Base-by-base conservation (phyloP, 345 rosid genomes). In the Gossypium bickii region DNA sequence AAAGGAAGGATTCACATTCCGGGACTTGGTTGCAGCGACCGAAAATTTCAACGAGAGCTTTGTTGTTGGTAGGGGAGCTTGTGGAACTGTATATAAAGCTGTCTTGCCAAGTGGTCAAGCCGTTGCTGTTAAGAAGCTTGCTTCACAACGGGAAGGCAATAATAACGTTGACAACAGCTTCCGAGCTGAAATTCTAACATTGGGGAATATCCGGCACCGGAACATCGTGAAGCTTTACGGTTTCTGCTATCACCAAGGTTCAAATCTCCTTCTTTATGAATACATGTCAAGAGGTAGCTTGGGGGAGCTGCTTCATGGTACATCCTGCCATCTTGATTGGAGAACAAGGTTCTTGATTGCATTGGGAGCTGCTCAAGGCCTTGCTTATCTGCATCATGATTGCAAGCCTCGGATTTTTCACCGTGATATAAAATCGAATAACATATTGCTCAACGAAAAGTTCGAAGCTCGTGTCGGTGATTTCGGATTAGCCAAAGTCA, bases 391-490 rank as follows among this genome's bases (percentile, higher is more conserved):
- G 78, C 98, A 94, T 75, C 94, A 94, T 76, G 98, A 89, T 62
- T 94, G 98, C 81, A 89, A 83, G 82, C 97, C 98, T 3, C 82
- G 87, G 78, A 94, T 94, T 78, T 87, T 94, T 76, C 98, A 94
- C 80, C 89, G 98, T 0, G 97, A 94, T 77, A 94, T 94, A 1
- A 92, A 92, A 76, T 91, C 97, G 7, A 89, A 88, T 59, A 91
- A 91, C 87, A 89, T 91, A 71, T 80, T 94, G 13, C 97, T 94
- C 49, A 92, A 94, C 65, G 87, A 88, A 18, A 85, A 78, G 74
- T 92, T 88, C 34, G 97, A 92, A 86, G 98, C 98, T 70, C 92
- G 82, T 72, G 95, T 94, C 5, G 97, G 98, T 4, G 98, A 94
- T 74, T 92, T 94, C 13, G 98, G 98, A 57, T 74, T 94, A 58